Percentiles rank a stretch among this genome's conserved stretches.
phyloP scores from a whole-genome alignment of 345 rosid genomes.

The Trapa incisa region DNA sequence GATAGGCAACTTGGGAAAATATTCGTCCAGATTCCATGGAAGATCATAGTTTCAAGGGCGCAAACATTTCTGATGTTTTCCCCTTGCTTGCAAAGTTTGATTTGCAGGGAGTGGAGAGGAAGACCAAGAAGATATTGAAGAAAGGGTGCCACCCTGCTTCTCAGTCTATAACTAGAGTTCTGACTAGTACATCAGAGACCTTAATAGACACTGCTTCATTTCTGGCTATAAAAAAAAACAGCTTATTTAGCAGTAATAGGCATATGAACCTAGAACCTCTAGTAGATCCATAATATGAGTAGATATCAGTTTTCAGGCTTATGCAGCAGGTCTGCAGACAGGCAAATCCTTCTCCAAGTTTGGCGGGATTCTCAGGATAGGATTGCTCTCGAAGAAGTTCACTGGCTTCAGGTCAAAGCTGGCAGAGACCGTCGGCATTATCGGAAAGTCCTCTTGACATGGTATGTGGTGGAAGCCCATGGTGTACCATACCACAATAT shows the following conservation, averaged over 20 bases:
- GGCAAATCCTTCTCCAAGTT: constrained; percentile 23
- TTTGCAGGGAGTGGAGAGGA: constrained; percentile 34
- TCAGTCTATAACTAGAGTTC: too few species aligned
- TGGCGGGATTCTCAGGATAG: too few species aligned
- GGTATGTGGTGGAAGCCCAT: too few species aligned
- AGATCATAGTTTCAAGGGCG: background rate
- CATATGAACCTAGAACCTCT: background rate
- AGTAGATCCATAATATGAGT: background rate
- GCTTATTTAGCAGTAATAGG: background rate
- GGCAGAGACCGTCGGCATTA: too few species aligned
- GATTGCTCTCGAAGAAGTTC: too few species aligned
- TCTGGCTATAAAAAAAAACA: background rate
- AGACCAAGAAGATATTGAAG: constrained; percentile 7
- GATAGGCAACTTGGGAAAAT: background rate
- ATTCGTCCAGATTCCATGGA: background rate
- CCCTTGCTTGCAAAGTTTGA: constrained; percentile 40
- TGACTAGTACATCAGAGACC: too few species aligned
- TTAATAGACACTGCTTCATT: background rate
- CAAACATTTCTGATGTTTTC: constrained; percentile 44
- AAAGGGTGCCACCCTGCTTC: too few species aligned
- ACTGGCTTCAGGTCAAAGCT: too few species aligned
- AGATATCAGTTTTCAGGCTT: background rate
- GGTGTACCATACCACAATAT: too few species aligned
- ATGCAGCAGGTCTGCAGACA: constrained; percentile 38
- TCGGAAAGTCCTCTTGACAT: too few species aligned